phyloP scores from a whole-genome alignment of 1,139 yeast species.

The Scheffersomyces parashehatae region DNA sequence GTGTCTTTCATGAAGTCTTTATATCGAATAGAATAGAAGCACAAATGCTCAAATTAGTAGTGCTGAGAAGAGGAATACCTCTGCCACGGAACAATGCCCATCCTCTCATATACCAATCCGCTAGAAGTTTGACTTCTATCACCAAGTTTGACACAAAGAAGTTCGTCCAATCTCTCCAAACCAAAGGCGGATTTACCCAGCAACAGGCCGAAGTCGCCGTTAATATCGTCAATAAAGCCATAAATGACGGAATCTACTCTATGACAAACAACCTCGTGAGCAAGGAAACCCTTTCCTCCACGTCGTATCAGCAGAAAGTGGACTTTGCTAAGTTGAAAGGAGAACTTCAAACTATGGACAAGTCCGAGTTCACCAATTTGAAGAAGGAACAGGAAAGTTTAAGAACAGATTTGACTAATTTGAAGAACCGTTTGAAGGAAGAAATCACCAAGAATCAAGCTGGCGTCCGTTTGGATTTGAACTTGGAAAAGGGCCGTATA shows the following conservation, averaged over 20 bases:
- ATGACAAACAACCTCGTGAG: slow-evolving; percentile 77
- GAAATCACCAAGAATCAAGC: slow-evolving; percentile 91
- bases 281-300: slow-evolving; percentile 75
- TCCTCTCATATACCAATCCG: neutral
- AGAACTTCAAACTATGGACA: slow-evolving; percentile 85
- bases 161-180: slow-evolving; percentile 67
- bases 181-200: slow-evolving; percentile 67
- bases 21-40: no score
- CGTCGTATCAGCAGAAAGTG: slow-evolving; percentile 93
- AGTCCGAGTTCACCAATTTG: slow-evolving; percentile 77
- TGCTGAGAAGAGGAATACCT: no score
- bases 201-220: slow-evolving; percentile 84
- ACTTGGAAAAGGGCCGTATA: slow-evolving; percentile 91
- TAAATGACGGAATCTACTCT: slow-evolving; percentile 78
- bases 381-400: slow-evolving; percentile 87
- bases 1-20: no score
- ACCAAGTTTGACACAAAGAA: slow-evolving; percentile 76
- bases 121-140: slow-evolving; percentile 27
- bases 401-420: slow-evolving; percentile 80
- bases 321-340: slow-evolving; percentile 94
- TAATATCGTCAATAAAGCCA: slow-evolving; percentile 69
- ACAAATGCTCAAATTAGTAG: no score
- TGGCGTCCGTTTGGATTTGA: slow-evolving; percentile 84
- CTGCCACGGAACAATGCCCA: no score
- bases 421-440: slow-evolving; percentile 81